Conservation (phyloP, 257 asterid species). For the Solanum dulcamara region DNA sequence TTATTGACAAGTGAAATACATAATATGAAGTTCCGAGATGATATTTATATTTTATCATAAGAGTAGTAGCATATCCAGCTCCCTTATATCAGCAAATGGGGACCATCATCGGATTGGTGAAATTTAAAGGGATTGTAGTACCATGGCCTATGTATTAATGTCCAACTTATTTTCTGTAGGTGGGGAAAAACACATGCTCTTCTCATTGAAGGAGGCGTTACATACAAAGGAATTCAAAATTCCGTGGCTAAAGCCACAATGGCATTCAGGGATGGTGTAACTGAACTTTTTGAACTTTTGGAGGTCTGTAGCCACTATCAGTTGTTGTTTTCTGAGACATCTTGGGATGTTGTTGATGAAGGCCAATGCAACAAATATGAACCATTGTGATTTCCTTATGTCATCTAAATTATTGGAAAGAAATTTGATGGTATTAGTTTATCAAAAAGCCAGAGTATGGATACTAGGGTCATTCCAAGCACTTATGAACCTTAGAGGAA, state of each 20-base stretch:
- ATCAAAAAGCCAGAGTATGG: background rate
- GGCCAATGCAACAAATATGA: background rate
- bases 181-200: slow-evolving; percentile 89
- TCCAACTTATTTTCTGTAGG: slow-evolving; percentile 34
- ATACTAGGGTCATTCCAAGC: background rate
- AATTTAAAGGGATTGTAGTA: background rate
- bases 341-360: slow-evolving; percentile 8
- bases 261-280: slow-evolving; percentile 76
- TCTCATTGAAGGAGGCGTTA: slow-evolving; percentile 86
- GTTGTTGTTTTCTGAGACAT: background rate
- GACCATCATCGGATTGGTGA: background rate
- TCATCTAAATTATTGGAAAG: background rate
- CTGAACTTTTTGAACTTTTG: slow-evolving; percentile 75
- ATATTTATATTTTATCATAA: background rate
- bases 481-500: background rate
- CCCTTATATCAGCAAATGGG: background rate
- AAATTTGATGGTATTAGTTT: background rate
- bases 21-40: background rate
- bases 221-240: slow-evolving; percentile 45
- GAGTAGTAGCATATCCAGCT: background rate
- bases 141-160: background rate
- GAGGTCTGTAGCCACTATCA: slow-evolving; percentile 36
- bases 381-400: background rate
- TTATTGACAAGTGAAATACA: background rate
- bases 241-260: slow-evolving; percentile 68